Conservation (phyloP, 495 filamentous ascomycete genomes). For the Podospora didyma region DNA sequence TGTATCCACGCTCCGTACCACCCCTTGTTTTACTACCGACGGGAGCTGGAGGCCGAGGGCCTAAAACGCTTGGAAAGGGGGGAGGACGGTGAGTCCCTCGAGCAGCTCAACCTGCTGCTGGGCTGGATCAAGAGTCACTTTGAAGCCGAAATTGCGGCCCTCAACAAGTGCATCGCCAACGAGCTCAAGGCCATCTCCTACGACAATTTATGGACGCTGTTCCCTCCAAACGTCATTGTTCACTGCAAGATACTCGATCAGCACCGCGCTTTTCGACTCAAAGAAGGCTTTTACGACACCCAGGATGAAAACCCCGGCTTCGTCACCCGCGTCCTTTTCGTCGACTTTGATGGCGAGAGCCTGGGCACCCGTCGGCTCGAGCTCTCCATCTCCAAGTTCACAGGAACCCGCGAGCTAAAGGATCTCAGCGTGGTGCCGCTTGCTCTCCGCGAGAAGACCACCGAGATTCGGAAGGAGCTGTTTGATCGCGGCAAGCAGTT, state of each 20-base stretch:
- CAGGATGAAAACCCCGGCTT: constrained; percentile 10
- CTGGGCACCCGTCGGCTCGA: constrained; percentile 21
- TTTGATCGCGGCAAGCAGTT: constrained; percentile 30
- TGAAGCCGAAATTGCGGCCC: constrained; percentile 28
- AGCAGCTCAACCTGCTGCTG: constrained; percentile 28
- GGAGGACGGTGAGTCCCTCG: constrained; percentile 23
- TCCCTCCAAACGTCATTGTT: constrained; percentile 24
- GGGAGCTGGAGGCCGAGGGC: constrained; percentile 24
- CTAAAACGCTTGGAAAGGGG: constrained; percentile 24
- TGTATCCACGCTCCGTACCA: constrained; percentile 29
- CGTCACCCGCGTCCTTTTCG: constrained; percentile 10
- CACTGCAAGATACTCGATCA: constrained; percentile 22
- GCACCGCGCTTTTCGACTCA: constrained; percentile 27
- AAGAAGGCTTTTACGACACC: constrained; percentile 19
- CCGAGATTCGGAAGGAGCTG: constrained; percentile 19
- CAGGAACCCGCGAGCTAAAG: constrained; percentile 18
- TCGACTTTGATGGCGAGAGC: constrained; percentile 34
- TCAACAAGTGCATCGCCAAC: constrained; percentile 22
- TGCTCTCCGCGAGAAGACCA: constrained; percentile 18
- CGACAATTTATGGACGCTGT: constrained; percentile 35
- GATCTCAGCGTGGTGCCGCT: constrained; percentile 27
- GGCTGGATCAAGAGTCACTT: constrained; percentile 34
- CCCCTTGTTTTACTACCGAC: constrained; percentile 30
- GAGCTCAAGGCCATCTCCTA: constrained; percentile 28
- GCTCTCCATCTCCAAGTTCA: constrained; percentile 23